A percentile compares a stretch with the other conserved stretches of the same genome.
phyloP scores from a whole-genome alignment of 2,329 filamentous ascomycete genomes.

The Hypoxylon sp. region DNA sequence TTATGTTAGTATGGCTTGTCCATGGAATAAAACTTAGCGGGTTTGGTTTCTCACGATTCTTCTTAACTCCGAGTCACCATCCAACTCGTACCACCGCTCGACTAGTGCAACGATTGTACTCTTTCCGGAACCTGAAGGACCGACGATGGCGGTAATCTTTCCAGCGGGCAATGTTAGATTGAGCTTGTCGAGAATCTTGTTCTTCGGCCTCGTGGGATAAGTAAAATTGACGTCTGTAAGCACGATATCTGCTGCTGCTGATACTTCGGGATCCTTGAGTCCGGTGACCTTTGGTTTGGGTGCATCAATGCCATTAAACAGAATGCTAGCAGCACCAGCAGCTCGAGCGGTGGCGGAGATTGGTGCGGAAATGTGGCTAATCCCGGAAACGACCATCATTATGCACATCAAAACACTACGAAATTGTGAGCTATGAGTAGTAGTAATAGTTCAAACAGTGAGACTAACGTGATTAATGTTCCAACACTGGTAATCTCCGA shows the following conservation, averaged over 20 bases:
- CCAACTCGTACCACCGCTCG: slow-evolving; percentile 75
- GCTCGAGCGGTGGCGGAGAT: slow-evolving; percentile 65
- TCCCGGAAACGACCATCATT: slow-evolving; percentile 64
- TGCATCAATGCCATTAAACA: slow-evolving; percentile 63
- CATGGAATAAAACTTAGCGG: too few relatives aligned
- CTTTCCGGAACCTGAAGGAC: slow-evolving; percentile 76
- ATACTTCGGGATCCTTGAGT: slow-evolving; percentile 57
- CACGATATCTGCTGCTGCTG: slow-evolving; percentile 61
- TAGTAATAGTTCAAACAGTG: background rate
- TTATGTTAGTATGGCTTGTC: too few relatives aligned
- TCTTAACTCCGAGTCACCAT: slow-evolving; percentile 51
- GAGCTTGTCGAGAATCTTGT: slow-evolving; percentile 69
- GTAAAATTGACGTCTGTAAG: slow-evolving; percentile 73
- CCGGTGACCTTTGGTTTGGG: slow-evolving; percentile 53
- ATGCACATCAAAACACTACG: slow-evolving; percentile 62
- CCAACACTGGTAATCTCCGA: slow-evolving; percentile 56
- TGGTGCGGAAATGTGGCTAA: slow-evolving; percentile 65
- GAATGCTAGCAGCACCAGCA: slow-evolving; percentile 63
- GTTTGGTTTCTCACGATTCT: slow-evolving; percentile 38
- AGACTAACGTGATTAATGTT: slow-evolving; percentile 58
- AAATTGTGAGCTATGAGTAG: slow-evolving; percentile 14
- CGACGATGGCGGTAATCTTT: slow-evolving; percentile 78
- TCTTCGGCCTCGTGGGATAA: slow-evolving; percentile 71
- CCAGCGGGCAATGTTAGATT: slow-evolving; percentile 66
- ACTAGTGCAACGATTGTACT: slow-evolving; percentile 76